Percentiles rank a stretch among this genome's conserved stretches.
These are phyloP conservation scores for Catunica adiposa DNA, from an alignment of 2,329 filamentous ascomycete genomes.

Conservation along the genomic window DNA sequence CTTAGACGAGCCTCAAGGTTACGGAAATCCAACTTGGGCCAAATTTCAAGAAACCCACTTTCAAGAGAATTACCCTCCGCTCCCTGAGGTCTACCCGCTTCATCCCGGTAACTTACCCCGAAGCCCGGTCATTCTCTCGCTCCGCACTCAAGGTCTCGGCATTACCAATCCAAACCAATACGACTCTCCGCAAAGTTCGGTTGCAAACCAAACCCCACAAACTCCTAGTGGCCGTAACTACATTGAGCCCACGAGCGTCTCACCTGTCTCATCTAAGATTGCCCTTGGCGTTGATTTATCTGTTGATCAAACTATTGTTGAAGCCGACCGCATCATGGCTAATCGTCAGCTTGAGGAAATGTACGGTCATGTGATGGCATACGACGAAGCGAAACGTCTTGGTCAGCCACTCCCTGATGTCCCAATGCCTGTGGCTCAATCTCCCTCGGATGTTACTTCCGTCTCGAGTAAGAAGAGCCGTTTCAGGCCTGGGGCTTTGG, in stretches of 20 bases:
- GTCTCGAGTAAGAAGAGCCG: conserved; percentile 27
- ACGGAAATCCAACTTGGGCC: conserved; percentile 33
- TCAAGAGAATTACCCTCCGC: not conserved
- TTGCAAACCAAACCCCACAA: conserved; percentile 15
- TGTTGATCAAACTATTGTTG: conserved; percentile 63
- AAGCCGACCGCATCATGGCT: conserved; percentile 55
- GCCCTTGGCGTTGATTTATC: conserved; percentile 47
- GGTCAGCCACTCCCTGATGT: conserved; percentile 24
- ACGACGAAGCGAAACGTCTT: conserved; percentile 52
- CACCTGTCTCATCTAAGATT: conserved; percentile 25
- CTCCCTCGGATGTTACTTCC: not conserved
- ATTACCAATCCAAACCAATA: conserved; percentile 1
- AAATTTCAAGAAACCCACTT: conserved; percentile 9
- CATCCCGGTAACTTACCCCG: not conserved
- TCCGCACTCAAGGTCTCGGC: conserved; percentile 10
- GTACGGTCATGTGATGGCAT: conserved; percentile 83
- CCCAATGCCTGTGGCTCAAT: conserved; percentile 1
- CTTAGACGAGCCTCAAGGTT: conserved; percentile 23
- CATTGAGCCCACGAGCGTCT: conserved; percentile 24
- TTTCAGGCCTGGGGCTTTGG: conserved; percentile 34
- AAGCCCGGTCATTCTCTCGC: conserved; percentile 4
- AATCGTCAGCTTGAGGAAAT: conserved; percentile 76
- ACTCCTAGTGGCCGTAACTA: conserved; percentile 17
- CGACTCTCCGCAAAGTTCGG: conserved; percentile 6
- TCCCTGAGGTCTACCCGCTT: conserved; percentile 12